These are phyloP conservation scores for Sarcomyxa edulis DNA, from an alignment of 768 basidiomycete genomes.

Conservation along the genomic window DNA sequence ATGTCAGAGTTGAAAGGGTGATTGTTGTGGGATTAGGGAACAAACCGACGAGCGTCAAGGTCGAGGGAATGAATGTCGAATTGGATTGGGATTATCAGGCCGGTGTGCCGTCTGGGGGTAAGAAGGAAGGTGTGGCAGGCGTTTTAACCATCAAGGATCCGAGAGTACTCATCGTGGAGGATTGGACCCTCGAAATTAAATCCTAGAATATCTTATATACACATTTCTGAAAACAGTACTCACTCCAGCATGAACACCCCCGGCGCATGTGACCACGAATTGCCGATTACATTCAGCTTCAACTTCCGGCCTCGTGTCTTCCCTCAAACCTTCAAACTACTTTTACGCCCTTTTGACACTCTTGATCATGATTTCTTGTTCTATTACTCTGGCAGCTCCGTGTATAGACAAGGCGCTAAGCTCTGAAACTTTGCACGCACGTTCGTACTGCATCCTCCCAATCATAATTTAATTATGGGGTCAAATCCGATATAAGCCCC, in stretches of 20 bases:
- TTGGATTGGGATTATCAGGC: conserved; percentile 66
- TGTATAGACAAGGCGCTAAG: no score
- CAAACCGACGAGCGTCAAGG: conserved; percentile 58
- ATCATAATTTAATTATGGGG: no score
- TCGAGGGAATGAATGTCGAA: conserved; percentile 39
- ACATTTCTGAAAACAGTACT: no score
- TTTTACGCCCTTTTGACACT: not conserved
- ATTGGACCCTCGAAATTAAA: conserved; percentile 55
- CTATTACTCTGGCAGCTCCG: conserved; percentile 1
- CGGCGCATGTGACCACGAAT: no score
- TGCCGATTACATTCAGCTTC: not conserved
- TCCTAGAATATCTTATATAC: conserved; percentile 6
- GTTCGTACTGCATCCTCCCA: no score
- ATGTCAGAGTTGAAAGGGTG: conserved; percentile 79
- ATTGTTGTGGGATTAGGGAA: conserved; percentile 67
- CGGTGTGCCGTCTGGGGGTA: conserved; percentile 51
- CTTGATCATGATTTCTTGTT: not conserved
- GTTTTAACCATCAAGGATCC: conserved; percentile 77
- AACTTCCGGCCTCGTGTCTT: not conserved
- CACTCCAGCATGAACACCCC: no score
- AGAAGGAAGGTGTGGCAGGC: conserved; percentile 62
- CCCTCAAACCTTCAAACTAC: not conserved
- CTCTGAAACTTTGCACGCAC: no score
- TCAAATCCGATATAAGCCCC: no score
- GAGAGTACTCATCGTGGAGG: conserved; percentile 44